phyloP scores from a whole-genome alignment of 176 grass and related monocot genomes.

The Carex myosuroides region DNA sequence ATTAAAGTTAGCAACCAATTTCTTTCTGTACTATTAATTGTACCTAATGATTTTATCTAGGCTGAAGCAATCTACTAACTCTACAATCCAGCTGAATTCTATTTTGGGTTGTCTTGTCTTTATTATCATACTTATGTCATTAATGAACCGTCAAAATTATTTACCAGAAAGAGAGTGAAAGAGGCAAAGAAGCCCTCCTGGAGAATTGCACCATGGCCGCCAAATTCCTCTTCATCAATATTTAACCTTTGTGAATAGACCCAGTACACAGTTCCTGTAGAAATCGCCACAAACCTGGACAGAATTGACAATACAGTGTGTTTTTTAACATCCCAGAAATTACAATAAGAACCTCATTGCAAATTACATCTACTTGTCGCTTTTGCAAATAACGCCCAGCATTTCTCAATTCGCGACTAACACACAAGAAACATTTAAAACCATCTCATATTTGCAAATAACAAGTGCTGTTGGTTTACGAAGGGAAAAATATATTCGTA shows the following conservation, averaged over 20 bases:
- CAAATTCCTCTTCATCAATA: conserved; percentile 88
- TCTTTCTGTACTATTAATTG: background rate
- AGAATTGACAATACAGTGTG: background rate
- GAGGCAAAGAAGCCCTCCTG: conserved; percentile 97
- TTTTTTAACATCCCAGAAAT: background rate
- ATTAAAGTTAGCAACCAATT: background rate
- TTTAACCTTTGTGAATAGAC: conserved; percentile 74
- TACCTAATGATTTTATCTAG: background rate
- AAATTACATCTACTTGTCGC: background rate
- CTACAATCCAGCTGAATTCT: background rate
- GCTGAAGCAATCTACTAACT: background rate
- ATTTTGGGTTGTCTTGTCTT: background rate
- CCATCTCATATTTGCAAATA: background rate
- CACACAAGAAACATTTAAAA: background rate
- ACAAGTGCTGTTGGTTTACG: background rate
- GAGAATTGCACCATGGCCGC: conserved; percentile 73
- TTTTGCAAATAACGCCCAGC: background rate
- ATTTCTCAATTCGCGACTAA: background rate
- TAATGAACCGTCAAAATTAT: conserved; percentile 4
- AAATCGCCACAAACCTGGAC: conserved; percentile 68
- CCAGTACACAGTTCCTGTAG: conserved; percentile 74
- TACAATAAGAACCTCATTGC: background rate
- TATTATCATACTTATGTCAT: background rate
- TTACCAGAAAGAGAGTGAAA: conserved; percentile 93
- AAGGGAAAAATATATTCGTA: background rate